Evolutionary conservation across 768 basidiomycete species (phyloP).

Genomic region (Pisolithus sp.): DNA sequence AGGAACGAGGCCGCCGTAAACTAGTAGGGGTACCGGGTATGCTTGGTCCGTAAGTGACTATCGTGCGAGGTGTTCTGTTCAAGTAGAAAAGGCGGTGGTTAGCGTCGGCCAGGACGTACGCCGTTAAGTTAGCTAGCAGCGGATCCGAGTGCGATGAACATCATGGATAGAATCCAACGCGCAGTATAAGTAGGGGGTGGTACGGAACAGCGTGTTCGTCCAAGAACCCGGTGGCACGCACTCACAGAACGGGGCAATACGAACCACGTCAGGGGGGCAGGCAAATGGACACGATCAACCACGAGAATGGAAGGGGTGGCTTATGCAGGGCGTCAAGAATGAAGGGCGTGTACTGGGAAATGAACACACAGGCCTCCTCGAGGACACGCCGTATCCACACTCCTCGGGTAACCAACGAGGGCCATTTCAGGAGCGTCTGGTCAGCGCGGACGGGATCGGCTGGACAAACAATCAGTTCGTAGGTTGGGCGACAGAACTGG

Average conservation of each 20-base stretch:
- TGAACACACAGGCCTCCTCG: not conserved
- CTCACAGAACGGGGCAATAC: not conserved
- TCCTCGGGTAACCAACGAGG: not conserved
- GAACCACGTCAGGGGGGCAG: not conserved
- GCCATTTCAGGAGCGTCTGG: too few relatives aligned
- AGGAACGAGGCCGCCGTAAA: constrained; percentile 9
- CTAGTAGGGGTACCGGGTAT: constrained; percentile 6
- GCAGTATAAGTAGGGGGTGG: not conserved
- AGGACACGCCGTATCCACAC: constrained; percentile 1
- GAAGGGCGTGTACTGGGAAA: not conserved
- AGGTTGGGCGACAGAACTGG: too few relatives aligned
- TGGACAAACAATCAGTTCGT: too few relatives aligned
- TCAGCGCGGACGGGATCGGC: too few relatives aligned
- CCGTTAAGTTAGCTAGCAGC: constrained; percentile 1
- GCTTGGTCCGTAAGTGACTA: constrained; percentile 15
- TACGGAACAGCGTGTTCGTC: constrained; percentile 9
- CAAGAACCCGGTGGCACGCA: constrained; percentile 8
- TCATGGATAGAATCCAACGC: not conserved
- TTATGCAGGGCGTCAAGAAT: not conserved
- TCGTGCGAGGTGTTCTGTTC: constrained; percentile 3
- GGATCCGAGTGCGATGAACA: not conserved
- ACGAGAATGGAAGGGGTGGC: not conserved
- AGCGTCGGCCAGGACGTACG: constrained; percentile 1
- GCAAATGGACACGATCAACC: not conserved
- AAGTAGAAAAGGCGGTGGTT: not conserved